Base-by-base conservation (phyloP, 2,329 filamentous ascomycete species). In the Sporothrix dimorphospora region DNA sequence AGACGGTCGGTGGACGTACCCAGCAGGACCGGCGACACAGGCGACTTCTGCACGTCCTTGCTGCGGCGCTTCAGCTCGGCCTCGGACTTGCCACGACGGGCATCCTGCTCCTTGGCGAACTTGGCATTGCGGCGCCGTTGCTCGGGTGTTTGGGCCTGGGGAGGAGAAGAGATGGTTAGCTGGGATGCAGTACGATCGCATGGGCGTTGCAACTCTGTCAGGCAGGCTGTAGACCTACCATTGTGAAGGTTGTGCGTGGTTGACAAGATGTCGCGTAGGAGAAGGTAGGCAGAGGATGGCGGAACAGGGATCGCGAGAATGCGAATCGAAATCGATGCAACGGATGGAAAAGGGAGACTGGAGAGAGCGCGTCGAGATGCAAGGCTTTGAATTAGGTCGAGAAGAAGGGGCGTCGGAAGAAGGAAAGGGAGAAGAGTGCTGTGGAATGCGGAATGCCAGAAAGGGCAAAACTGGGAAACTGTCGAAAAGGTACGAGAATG, bases 41-140 rank as follows among this genome's bases (percentile, higher is more conserved):
- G 86, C 72, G 88, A 86, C 85, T 90, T 90, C 72, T 80, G 75
- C 72, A 81, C 77, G 78, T 87, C 85, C 84, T 90, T 88, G 77
- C 76, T 78, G 74, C 83, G 83, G 83, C 89, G 88, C 86, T 90
- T 90, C 77, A 90, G 80, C 75, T 89, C 86, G 30, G 83, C 83
- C 72, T 89, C 86, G n/a, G 89, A 86, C 84, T 93, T 94, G 82
- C 93, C 93, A 81, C 92, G 91, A 79, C 90, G 92, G 73, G 85
- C 84, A 79, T 92, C 89, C 80, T 95, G 90, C 70, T 88, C 86
- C 80, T 91, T 91, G 76, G 87, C 90, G 82, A 93, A 97, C 82
- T 92, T 91, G 79, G 88, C 88, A 84, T 96, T 96, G 75, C 91
- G 90, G 79, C 89, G 89, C 81, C 93, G 91, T 85, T 96, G 93